phyloP scores from a whole-genome alignment of 148 eudicot genomes.

The Polygonum aviculare region DNA sequence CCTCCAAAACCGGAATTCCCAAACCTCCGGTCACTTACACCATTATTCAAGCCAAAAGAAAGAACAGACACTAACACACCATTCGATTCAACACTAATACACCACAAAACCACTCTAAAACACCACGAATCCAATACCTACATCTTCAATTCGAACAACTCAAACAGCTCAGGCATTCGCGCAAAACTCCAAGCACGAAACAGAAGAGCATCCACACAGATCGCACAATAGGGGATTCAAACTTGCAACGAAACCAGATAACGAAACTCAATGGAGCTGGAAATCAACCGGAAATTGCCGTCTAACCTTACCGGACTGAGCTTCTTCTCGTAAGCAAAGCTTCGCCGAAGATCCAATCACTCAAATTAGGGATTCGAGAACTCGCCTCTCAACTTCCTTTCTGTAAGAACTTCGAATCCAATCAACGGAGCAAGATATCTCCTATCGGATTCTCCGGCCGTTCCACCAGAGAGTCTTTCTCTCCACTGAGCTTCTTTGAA shows the following conservation, averaged over 20 bases:
- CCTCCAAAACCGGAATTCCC: constrained; percentile 1
- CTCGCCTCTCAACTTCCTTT: not conserved
- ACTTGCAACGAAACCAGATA: not conserved
- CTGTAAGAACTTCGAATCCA: not conserved
- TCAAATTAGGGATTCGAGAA: not conserved
- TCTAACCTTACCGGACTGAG: not conserved
- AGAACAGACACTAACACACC: not conserved
- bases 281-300: not conserved
- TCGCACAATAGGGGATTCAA: not conserved
- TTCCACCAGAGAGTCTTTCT: not conserved
- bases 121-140: not conserved
- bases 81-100: not conserved
- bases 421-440: not conserved
- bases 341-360: constrained; percentile 4
- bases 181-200: not conserved
- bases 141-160: not conserved
- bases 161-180: not conserved
- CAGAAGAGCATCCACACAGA: not conserved
- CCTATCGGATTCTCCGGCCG: not conserved
- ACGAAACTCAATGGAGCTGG: not conserved
- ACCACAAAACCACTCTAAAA: not conserved
- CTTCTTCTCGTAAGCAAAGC: not conserved
- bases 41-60: not conserved
- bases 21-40: not conserved
- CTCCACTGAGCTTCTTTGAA: constrained; percentile 9